phyloP scores from a whole-genome alignment of 176 grass and related monocot genomes.

The Rhynchospora tenuis region DNA sequence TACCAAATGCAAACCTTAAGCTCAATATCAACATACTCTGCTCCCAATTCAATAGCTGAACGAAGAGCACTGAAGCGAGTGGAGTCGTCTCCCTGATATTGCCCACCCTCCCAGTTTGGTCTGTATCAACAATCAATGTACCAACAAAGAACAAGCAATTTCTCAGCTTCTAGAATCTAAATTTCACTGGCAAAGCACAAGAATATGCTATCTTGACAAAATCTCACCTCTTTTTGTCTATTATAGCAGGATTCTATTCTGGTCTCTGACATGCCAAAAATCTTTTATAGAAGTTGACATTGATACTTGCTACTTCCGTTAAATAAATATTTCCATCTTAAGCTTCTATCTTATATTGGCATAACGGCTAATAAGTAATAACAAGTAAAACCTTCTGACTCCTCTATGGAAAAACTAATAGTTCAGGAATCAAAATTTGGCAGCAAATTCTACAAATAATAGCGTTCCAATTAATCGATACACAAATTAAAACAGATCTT shows the following conservation, averaged over 20 bases:
- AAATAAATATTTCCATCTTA: neutral
- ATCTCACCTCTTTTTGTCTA: neutral
- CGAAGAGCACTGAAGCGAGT: constrained; percentile 53
- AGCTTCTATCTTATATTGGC: neutral
- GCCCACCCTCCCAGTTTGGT: constrained; percentile 95
- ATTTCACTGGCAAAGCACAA: neutral
- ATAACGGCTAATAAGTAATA: neutral
- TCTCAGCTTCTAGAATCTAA: neutral
- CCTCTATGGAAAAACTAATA: neutral
- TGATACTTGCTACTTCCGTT: neutral
- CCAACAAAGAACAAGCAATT: neutral
- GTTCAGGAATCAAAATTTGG: neutral
- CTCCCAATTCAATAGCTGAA: constrained; percentile 88
- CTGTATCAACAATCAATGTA: constrained; percentile 28
- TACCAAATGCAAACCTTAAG: constrained; percentile 74
- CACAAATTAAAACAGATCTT: neutral
- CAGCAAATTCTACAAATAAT: neutral
- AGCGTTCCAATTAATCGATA: neutral
- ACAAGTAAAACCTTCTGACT: neutral
- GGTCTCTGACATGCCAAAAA: neutral
- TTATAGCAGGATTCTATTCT: constrained; percentile 13
- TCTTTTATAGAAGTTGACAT: neutral
- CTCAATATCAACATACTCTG: constrained; percentile 98
- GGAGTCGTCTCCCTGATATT: constrained; percentile 79
- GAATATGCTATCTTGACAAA: neutral